These are phyloP conservation scores for Microcyclosporella mali DNA, from an alignment of 2,329 filamentous ascomycete genomes.

Conservation along the genomic window DNA sequence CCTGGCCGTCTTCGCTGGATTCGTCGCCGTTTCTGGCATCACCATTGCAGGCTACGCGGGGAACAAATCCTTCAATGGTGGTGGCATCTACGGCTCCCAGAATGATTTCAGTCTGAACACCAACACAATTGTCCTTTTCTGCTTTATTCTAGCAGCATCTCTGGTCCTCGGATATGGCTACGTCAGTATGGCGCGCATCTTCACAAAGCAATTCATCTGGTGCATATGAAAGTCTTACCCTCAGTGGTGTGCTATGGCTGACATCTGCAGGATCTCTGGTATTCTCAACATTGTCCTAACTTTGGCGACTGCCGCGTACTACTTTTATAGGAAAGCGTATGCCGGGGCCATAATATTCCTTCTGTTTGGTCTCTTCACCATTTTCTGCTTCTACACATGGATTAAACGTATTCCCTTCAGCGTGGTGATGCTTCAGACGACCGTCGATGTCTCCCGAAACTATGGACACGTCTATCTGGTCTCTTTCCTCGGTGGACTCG, in stretches of 20 bases:
- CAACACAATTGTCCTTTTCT: constrained; percentile 81
- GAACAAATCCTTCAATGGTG: constrained; percentile 58
- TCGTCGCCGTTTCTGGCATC: constrained; percentile 68
- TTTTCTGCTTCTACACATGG: constrained; percentile 83
- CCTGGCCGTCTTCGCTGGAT: constrained; percentile 64
- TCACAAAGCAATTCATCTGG: constrained; percentile 86
- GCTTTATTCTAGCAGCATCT: constrained; percentile 67
- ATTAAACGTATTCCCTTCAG: constrained; percentile 86
- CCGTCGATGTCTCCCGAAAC: constrained; percentile 75
- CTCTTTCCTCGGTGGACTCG: constrained; percentile 72
- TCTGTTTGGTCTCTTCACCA: constrained; percentile 70
- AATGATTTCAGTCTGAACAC: constrained; percentile 67
- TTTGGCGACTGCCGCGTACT: constrained; percentile 80
- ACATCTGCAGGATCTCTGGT: constrained; percentile 54
- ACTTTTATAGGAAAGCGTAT: constrained; percentile 70
- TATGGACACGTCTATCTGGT: constrained; percentile 84
- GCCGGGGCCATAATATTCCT: constrained; percentile 83
- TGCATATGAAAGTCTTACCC: no score
- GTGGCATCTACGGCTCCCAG: constrained; percentile 64
- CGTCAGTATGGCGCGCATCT: constrained; percentile 48
- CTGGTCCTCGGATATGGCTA: constrained; percentile 71
- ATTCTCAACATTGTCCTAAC: constrained; percentile 81
- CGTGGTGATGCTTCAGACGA: constrained; percentile 79
- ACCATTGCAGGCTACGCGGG: constrained; percentile 67
- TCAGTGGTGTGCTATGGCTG: no score